Percentiles rank a stretch among this genome's conserved stretches.
Evolutionary conservation across 2,329 filamentous ascomycete species (phyloP).

Genomic region (Rhynchosporium agropyri): DNA sequence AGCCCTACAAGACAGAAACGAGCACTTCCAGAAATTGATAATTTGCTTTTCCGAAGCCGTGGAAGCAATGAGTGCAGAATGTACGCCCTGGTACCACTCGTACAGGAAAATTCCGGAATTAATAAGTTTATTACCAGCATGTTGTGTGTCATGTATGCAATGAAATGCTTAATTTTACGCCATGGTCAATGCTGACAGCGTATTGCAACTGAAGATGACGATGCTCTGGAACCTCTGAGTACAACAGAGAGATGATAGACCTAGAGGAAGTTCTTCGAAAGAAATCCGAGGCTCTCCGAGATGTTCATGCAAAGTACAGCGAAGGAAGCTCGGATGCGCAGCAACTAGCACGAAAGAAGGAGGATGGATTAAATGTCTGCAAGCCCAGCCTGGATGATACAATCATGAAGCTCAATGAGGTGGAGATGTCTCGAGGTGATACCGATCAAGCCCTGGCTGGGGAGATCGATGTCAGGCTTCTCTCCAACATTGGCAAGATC

Average conservation of each 20-base stretch:
- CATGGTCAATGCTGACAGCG: slow-evolving; percentile 19
- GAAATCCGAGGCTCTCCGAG: slow-evolving; percentile 86
- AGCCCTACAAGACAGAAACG: slow-evolving; percentile 96
- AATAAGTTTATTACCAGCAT: slow-evolving; percentile 99
- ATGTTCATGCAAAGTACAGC: slow-evolving; percentile 74
- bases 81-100: slow-evolving; percentile 86
- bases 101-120: slow-evolving; percentile 98
- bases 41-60: slow-evolving; percentile 91
- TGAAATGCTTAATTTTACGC: slow-evolving; percentile 46
- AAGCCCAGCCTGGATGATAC: slow-evolving; percentile 98
- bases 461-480: slow-evolving; percentile 86
- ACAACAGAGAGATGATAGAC: slow-evolving; percentile 96
- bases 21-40: slow-evolving; percentile 97
- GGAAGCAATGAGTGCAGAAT: slow-evolving; percentile 97
- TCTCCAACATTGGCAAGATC: slow-evolving; percentile 87
- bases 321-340: slow-evolving; percentile 87
- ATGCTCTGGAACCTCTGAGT: slow-evolving; percentile 88
- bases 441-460: slow-evolving; percentile 82
- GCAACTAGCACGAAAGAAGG: slow-evolving; percentile 84
- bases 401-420: slow-evolving; percentile 85
- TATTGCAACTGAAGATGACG: slow-evolving; percentile 85
- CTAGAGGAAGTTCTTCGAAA: slow-evolving; percentile 88
- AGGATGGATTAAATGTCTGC: slow-evolving; percentile 97
- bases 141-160: slow-evolving; percentile 95
- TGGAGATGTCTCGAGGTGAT: slow-evolving; percentile 74